Evolutionary conservation across 2,329 filamentous ascomycete genomes (phyloP).

Genomic region (Zalaria obscura): DNA sequence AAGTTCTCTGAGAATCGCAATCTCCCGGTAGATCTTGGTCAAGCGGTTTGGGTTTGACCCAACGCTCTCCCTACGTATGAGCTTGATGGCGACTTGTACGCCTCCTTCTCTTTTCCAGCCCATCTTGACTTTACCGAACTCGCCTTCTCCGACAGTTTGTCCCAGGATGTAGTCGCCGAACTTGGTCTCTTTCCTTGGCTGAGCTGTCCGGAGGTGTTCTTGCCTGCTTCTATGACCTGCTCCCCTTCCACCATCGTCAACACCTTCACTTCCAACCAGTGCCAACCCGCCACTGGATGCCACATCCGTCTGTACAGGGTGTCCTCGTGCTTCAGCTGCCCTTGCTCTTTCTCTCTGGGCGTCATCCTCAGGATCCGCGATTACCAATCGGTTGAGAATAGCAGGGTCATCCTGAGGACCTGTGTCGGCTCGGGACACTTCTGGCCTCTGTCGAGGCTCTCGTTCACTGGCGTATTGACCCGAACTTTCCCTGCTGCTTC

Average conservation of each 20-base stretch:
- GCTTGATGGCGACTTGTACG: slow-evolving; percentile 89
- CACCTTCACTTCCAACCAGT: slow-evolving; percentile 34
- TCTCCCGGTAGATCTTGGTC: slow-evolving; percentile 95
- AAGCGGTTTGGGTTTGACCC: slow-evolving; percentile 78
- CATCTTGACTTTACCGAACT: slow-evolving; percentile 97
- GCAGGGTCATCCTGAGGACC: slow-evolving; percentile 65
- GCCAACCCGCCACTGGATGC: slow-evolving; percentile 33
- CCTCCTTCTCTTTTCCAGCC: slow-evolving; percentile 95
- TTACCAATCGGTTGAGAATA: slow-evolving; percentile 61
- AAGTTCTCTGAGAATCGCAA: slow-evolving; percentile 73
- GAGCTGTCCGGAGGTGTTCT: slow-evolving; percentile 38
- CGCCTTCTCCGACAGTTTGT: slow-evolving; percentile 90
- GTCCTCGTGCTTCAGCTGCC: slow-evolving; percentile 41
- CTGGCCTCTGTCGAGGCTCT: neutral
- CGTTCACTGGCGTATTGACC: neutral
- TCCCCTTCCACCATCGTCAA: slow-evolving; percentile 28
- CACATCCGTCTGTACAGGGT: slow-evolving; percentile 26
- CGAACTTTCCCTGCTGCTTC: neutral
- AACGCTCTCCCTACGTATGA: slow-evolving; percentile 83
- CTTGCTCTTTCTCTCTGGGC: slow-evolving; percentile 58
- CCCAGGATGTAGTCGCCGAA: slow-evolving; percentile 95
- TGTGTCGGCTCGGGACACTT: slow-evolving; percentile 16
- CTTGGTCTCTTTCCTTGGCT: slow-evolving; percentile 58
- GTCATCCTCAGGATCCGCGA: slow-evolving; percentile 63
- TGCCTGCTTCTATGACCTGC: slow-evolving; percentile 35